Base-by-base conservation (phyloP, 2,329 filamentous ascomycete genomes). In the Albophoma yamanashiensis region DNA sequence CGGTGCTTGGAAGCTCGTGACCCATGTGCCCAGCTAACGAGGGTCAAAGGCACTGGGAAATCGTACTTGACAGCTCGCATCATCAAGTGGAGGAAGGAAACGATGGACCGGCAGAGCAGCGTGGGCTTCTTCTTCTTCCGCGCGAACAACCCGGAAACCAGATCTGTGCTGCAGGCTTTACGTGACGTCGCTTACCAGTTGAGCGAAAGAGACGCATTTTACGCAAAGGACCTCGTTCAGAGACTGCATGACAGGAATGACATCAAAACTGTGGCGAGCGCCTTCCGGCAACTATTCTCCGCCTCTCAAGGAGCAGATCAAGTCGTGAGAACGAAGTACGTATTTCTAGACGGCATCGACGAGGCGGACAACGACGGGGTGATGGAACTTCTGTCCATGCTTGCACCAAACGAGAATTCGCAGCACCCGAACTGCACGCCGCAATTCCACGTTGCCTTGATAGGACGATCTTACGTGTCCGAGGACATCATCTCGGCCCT, bases 91-190 rank as follows among this genome's bases (percentile, higher is more conserved):
- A 67, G 64, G n/a, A 56, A 45, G n/a, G 58, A 59, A 20, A 58
- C 40, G 36, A 66, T 64, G 4, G 69, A 71, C n/a, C 69, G 71
- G 34, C 67, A 70, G n/a, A 68, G 67, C 0, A 73, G 71, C 12
- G 52, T 70, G 2, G 78, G 70, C 0, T 81, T 79, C 66, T 79
- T 79, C 59, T 81, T 78, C 66, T 79, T 80, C 66, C 74, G 77
- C 34, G 75, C 78, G 58, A 77, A 78, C 61, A 76, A 78, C 58
- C 76, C 77, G 1, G 71, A 78, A 42, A 78, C 77, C 0, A 67
- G 76, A 50, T 78, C 76, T 5, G 71, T 79, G 9, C 70, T 76
- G 12, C 76, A 78, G 58, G 77, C 76, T 1, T 68, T 81, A 6
- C 70, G 76, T 0, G 76, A 79, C 42, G 63, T 80, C 14, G 77